These are phyloP conservation scores for Phaeosphaeriaceae sp. DNA, from an alignment of 2,329 filamentous ascomycete genomes.

Conservation along the genomic window DNA sequence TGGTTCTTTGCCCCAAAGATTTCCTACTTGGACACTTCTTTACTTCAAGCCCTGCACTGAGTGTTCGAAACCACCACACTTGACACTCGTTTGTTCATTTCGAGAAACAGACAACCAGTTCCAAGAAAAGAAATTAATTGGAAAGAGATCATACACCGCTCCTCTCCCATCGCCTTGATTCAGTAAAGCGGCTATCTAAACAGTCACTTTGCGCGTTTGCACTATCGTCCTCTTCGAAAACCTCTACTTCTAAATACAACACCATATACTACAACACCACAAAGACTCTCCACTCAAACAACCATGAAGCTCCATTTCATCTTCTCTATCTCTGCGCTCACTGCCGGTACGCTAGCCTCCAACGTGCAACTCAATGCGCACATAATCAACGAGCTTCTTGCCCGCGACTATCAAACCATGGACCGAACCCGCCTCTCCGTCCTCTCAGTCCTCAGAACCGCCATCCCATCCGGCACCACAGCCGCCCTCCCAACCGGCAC, in stretches of 20 bases:
- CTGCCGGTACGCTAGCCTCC: background rate
- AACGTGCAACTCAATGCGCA: background rate
- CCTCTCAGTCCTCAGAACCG: conserved; percentile 22
- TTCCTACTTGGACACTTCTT: too few species aligned
- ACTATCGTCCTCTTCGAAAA: conserved; percentile 1
- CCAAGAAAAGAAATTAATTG: too few species aligned
- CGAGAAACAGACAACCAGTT: too few species aligned
- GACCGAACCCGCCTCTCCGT: conserved; percentile 19
- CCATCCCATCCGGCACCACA: conserved; percentile 11
- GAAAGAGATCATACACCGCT: too few species aligned
- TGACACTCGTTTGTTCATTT: background rate
- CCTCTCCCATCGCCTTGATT: too few species aligned
- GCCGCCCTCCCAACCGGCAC: conserved; percentile 10
- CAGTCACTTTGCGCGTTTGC: conserved; percentile 1
- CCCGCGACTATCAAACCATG: conserved; percentile 20
- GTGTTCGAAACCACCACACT: background rate
- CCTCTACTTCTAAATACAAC: too few species aligned
- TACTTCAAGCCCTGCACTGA: too few species aligned
- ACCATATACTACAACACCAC: conserved; percentile 1
- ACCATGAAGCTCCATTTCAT: conserved; percentile 12
- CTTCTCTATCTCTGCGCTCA: conserved; percentile 3
- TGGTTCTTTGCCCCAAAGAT: background rate
- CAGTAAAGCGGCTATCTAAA: background rate
- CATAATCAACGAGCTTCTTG: background rate
- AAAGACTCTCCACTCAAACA: background rate